A percentile compares a stretch with the other conserved stretches of the same genome.
Conservation (phyloP, 768 basidiomycete species). For the Macrolepiota fuliginosa region DNA sequence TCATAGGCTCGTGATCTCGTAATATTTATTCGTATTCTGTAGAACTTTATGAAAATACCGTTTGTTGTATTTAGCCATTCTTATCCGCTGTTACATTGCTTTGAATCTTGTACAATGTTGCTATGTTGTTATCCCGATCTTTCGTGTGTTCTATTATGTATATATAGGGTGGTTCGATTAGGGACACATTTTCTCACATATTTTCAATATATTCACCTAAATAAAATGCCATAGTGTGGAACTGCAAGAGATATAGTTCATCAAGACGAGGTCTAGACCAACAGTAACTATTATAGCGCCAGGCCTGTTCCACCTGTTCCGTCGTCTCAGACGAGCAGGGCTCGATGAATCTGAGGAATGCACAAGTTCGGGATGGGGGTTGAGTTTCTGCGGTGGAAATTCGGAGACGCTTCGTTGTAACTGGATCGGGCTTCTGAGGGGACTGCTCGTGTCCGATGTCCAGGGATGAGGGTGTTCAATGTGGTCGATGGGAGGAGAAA, state of each 20-base stretch:
- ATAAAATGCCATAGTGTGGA: too few species aligned
- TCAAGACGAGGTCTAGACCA: too few species aligned
- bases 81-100: neutral
- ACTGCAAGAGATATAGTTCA: too few species aligned
- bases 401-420: neutral
- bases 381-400: neutral
- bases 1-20: too few species aligned
- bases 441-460: neutral
- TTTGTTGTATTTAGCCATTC: neutral
- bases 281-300: too few species aligned
- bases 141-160: neutral
- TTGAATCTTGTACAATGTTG: neutral
- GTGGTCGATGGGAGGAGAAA: neutral
- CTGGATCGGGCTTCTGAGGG: neutral
- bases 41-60: neutral
- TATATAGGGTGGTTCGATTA: neutral
- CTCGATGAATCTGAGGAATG: too few species aligned
- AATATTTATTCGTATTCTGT: neutral
- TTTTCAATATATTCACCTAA: too few species aligned
- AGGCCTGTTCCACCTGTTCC: too few species aligned
- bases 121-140: neutral
- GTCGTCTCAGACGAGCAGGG: too few species aligned
- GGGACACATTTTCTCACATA: too few species aligned
- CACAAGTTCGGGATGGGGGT: neutral
- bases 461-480: neutral